Evolutionary conservation across 139 green algal species (phyloP).

Genomic region (Asterochloris sp.): DNA sequence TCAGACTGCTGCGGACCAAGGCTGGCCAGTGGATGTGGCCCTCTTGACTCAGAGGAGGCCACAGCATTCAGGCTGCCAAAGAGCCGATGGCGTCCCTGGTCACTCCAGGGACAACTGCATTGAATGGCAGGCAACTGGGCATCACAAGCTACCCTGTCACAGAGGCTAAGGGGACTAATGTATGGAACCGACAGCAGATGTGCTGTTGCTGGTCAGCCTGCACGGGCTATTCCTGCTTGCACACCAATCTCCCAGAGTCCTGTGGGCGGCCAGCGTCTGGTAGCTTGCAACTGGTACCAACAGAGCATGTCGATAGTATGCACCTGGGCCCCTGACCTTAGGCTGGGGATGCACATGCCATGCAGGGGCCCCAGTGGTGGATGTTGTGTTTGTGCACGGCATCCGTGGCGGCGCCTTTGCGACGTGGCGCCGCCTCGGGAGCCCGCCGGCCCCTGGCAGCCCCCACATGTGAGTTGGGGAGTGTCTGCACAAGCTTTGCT

Average conservation of each 20-base stretch:
- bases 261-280: background rate
- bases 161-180: no score
- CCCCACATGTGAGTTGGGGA: background rate
- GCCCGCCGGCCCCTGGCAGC: background rate
- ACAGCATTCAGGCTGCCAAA: no score
- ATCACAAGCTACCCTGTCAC: no score
- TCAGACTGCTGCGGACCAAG: background rate
- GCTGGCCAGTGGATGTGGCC: no score
- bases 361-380: constrained; percentile 46
- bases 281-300: background rate
- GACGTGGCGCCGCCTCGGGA: constrained; percentile 61
- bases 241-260: no score
- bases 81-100: no score
- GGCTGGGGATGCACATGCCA: background rate
- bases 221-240: no score
- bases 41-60: no score
- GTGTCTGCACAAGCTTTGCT: background rate
- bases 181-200: no score
- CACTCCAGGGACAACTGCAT: no score
- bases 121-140: no score
- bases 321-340: background rate
- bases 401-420: constrained; percentile 83
- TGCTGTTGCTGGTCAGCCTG: no score
- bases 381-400: constrained; percentile 90
- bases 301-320: background rate